Conservation (phyloP, 257 asterid species). For the Solanum megistacrolobum region DNA sequence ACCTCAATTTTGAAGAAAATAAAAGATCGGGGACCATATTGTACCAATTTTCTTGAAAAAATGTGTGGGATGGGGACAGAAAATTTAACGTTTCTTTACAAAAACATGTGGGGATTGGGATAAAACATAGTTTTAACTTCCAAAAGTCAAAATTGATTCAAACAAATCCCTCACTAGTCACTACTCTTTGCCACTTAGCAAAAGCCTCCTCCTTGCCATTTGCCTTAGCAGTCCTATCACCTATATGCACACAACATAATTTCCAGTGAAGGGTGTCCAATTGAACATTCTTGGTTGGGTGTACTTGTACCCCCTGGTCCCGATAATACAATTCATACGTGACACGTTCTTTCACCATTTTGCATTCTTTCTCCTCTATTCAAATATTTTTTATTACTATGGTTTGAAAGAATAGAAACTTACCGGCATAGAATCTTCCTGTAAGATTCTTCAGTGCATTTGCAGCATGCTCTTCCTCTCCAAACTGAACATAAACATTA, state of each 20-base stretch:
- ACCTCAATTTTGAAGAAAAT: not conserved
- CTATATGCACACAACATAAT: not conserved
- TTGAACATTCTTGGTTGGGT: not conserved
- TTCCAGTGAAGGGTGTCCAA: not conserved
- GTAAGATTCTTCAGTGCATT: constrained; percentile 76
- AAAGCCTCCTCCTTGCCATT: not conserved
- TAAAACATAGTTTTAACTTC: not conserved
- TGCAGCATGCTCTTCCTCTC: constrained; percentile 95
- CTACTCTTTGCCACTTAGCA: not conserved
- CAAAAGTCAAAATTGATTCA: not conserved
- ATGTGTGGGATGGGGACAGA: not conserved
- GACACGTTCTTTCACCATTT: not conserved
- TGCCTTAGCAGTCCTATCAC: not conserved
- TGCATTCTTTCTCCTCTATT: not conserved
- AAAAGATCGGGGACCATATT: not conserved
- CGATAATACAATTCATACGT: not conserved
- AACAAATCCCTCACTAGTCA: not conserved
- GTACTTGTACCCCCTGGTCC: not conserved
- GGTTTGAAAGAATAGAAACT: not conserved
- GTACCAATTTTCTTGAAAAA: not conserved
- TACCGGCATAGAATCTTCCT: constrained; percentile 91
- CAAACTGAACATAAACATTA: constrained; percentile 93
- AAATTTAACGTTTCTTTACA: not conserved
- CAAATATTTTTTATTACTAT: not conserved
- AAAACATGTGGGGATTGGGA: not conserved